These are phyloP conservation scores for Euphorbia peplus DNA, from an alignment of 345 rosid genomes.

Conservation along the genomic window DNA sequence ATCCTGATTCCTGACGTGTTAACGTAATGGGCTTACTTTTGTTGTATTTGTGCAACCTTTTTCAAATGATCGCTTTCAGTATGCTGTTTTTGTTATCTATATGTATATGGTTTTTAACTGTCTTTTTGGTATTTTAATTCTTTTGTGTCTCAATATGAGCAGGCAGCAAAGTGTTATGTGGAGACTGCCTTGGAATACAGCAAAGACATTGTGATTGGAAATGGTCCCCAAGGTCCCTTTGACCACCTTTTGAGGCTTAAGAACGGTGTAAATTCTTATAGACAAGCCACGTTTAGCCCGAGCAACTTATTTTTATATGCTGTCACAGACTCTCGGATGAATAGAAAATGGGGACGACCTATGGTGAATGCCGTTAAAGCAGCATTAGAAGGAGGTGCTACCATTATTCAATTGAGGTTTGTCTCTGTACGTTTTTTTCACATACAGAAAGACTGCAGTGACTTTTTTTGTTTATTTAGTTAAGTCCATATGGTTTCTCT, in stretches of 20 bases:
- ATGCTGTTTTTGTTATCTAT: neutral
- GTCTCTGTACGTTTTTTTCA: neutral
- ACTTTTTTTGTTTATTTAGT: neutral
- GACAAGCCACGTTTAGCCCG: conserved; percentile 48
- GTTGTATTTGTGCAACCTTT: neutral
- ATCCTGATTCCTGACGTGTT: neutral
- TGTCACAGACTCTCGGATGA: conserved; percentile 84
- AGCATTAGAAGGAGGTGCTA: conserved; percentile 88
- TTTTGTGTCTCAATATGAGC: conserved; percentile 23
- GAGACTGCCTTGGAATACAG: conserved; percentile 63
- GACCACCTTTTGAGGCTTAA: conserved; percentile 75
- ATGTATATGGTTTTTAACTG: neutral
- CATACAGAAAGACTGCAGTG: neutral
- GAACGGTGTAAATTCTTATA: conserved; percentile 27
- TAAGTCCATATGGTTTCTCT: neutral
- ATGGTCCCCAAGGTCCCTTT: conserved; percentile 88
- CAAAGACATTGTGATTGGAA: conserved; percentile 76
- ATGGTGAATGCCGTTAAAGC: conserved; percentile 59
- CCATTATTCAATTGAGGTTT: conserved; percentile 83
- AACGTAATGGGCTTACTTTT: neutral
- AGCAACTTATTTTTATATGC: conserved; percentile 72
- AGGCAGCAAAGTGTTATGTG: conserved; percentile 73
- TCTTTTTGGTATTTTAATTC: conserved; percentile 7
- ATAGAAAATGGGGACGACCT: conserved; percentile 72
- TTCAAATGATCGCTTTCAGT: neutral